Evolutionary conservation across 306 rosid species (phyloP), one percentile per base, ranked within the genome.

Genomic region (Trifolium repens): DNA sequence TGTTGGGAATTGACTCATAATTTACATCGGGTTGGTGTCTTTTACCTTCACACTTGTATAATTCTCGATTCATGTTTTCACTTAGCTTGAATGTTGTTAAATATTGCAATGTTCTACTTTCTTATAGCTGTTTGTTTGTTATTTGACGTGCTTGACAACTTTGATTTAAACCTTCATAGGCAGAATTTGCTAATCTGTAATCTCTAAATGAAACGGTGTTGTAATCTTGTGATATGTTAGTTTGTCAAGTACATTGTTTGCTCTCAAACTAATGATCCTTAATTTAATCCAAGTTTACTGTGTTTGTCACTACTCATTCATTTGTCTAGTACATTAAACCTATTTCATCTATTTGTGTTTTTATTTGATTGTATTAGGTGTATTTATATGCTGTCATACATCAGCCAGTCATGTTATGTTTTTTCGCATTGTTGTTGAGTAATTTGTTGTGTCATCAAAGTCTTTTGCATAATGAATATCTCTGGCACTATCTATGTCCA

Each of bases 1-100:
- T 88, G 91, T 62, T 94, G 99, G 99, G 99, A 94, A 71, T 76
- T 90, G 79, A 86, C 89, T 84, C 93, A 92, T 68, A 91, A 90
- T 78, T 86, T 92, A 54, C 90, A 92, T 69, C 80, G 69, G 99
- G 99, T 92, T 82, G 67, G 89, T 87, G 77, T 54, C 78, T 5
- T 9, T 9, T 66, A 43, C 30, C 63, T 19, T 34, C 75, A 15
- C 61, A 6, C 35, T 55, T 42, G 14, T 34, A 42, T 70, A 9
- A 40, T 4, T 57, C 10, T 8, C 46, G 67, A 22, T 76, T 76
- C 22, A 11, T 37, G 16, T 65, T 74, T 80, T 47, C 17, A 14
- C 9, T 63, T 13, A 4, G n/a, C n/a, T 69, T 40, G 27, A 72
- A 30, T 73, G 13, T 35, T 73, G 7, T 35, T 55, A 42, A 30